Base-by-base conservation (phyloP, 176 grass and related monocot species). In the Elymus sibiricus region DNA sequence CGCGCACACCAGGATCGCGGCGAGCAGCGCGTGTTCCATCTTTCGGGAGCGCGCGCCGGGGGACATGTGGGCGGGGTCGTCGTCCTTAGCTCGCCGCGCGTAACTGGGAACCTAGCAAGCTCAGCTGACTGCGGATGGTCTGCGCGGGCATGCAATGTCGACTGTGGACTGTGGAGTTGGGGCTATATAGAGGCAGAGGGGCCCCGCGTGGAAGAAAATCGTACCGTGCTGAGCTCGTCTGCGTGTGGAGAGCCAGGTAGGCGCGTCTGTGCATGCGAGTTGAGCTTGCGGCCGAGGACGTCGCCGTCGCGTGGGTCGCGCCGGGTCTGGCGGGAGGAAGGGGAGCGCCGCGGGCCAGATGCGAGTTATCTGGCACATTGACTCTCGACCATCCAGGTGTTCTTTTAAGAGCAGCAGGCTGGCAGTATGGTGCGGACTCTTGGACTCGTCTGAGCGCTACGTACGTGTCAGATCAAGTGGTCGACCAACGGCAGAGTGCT, bases 271-370 rank as follows among this genome's bases (percentile, higher is more conserved):
- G 21, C 25, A 5, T 74, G 71, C 42, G 70, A 55, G 55, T 16
- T 22, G 78, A 82, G 51, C 51, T 56, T 56, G 51, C 17, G 31
- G 39, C 64, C 62, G 65, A 89, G 76, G 17, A 28, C 42, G 66
- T 87, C 79, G 26, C 43, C 35, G 34, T 87, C 74, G 79, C 83
- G 83, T 19, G 63, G 71, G 29, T 42, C 31, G 44, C 79, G 84
- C 74, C 89, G 89, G 56, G 84, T 74, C 4, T 67, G 25, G 35
- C 43, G 89, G 88, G 59, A 83, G 44, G 88, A 81, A 51, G 78
- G 82, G 70, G 56, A 70, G 78, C 82, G 78, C 56, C 17, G 75
- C 70, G 11, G 77, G 79, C 9, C 74, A 66, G 74, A 21, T 13
- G 2, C 1, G 22, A 34, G 43, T 62, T 80, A 78, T 80, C 69